Percentiles rank a stretch among this genome's conserved stretches.
Evolutionary conservation across 305 asterid species (phyloP).

Genomic region (Ajuga reptans): DNA sequence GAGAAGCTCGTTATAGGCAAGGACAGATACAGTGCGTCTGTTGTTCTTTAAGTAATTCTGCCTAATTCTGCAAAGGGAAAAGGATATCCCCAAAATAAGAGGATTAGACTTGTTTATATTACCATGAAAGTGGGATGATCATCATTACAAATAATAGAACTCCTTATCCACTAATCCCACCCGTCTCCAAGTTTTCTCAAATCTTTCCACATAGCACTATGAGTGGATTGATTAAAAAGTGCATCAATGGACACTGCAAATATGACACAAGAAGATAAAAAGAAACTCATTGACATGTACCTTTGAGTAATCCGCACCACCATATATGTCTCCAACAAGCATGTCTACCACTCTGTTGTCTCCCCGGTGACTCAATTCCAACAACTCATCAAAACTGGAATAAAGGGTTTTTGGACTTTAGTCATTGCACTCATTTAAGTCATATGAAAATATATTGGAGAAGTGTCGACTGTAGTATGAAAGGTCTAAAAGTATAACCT

Average conservation of each 20-base stretch:
- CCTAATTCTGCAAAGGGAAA: too few species aligned
- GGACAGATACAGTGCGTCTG: too few species aligned
- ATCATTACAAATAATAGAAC: too few species aligned
- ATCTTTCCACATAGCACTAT: background rate
- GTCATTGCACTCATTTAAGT: slow-evolving; percentile 16
- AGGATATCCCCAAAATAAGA: background rate
- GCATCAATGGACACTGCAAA: background rate
- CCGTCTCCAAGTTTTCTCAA: background rate
- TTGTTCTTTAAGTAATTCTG: too few species aligned
- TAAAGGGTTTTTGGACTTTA: slow-evolving; percentile 4
- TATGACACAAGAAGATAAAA: background rate
- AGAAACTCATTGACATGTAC: slow-evolving; percentile 27
- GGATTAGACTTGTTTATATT: background rate
- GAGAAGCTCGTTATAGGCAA: too few species aligned
- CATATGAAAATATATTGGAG: background rate
- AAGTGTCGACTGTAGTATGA: slow-evolving; percentile 4
- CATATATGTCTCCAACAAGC: slow-evolving; percentile 97
- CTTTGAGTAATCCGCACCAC: slow-evolving; percentile 79
- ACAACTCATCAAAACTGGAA: slow-evolving; percentile 80
- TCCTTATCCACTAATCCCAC: too few species aligned
- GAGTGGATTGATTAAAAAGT: background rate
- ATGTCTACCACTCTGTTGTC: slow-evolving; percentile 81
- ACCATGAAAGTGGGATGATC: too few species aligned
- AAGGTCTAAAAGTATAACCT: slow-evolving; percentile 43
- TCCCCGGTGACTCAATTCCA: slow-evolving; percentile 77